Conservation (phyloP, 2,329 filamentous ascomycete species). For the Cladorrhinum sp. region DNA sequence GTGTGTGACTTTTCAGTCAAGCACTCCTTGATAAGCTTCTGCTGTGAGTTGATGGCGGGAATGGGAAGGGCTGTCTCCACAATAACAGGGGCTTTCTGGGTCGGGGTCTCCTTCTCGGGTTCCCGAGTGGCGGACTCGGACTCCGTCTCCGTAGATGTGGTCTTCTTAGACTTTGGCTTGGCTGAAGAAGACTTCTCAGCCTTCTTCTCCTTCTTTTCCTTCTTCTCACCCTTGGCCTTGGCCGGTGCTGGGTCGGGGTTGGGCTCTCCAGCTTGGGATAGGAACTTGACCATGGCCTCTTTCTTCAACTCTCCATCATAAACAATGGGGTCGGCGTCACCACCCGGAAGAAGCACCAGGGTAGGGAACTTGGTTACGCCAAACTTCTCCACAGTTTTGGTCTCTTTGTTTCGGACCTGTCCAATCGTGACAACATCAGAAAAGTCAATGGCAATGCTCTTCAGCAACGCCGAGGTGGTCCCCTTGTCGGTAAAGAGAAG, state of each 20-base stretch:
- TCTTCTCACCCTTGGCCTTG: constrained; percentile 45
- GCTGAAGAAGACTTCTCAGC: constrained; percentile 17
- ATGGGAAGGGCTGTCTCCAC: constrained; percentile 61
- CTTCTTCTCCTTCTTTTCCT: constrained; percentile 45
- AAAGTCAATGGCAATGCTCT: constrained; percentile 87
- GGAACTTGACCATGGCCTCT: constrained; percentile 73
- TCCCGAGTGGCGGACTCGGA: constrained; percentile 37
- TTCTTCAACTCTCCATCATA: constrained; percentile 88
- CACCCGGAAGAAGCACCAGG: constrained; percentile 73
- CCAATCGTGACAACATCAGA: constrained; percentile 74
- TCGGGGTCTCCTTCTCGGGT: constrained; percentile 37
- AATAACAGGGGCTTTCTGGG: constrained; percentile 44
- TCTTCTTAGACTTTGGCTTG: constrained; percentile 21
- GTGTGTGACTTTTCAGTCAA: constrained; percentile 73
- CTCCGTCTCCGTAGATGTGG: constrained; percentile 18
- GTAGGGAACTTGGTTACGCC: constrained; percentile 75
- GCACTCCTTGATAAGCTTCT: constrained; percentile 67
- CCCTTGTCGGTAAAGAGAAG: constrained; percentile 94
- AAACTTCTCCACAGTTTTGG: constrained; percentile 67
- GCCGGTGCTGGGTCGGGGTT: constrained; percentile 70
- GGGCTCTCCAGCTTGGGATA: constrained; percentile 73
- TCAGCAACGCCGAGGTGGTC: constrained; percentile 76
- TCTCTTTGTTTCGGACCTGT: constrained; percentile 81
- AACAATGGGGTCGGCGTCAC: constrained; percentile 62
- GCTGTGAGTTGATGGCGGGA: constrained; percentile 58